These are phyloP conservation scores for Hypoxylon sp. DNA, from an alignment of 2,329 filamentous ascomycete genomes.

Conservation along the genomic window DNA sequence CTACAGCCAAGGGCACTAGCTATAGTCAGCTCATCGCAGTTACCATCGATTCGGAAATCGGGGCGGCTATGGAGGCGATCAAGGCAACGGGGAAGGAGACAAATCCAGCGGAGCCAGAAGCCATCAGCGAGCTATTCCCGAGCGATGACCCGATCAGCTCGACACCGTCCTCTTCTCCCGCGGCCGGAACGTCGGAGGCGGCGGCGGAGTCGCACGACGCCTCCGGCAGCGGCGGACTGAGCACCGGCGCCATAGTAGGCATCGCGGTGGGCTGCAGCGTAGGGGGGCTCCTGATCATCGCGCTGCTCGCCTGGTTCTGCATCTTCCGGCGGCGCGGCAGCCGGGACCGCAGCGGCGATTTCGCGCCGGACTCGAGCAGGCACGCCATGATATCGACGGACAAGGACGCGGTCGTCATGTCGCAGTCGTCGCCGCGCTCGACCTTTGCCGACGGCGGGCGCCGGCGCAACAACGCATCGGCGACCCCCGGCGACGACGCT, in stretches of 20 bases:
- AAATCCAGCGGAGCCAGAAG: constrained; percentile 5
- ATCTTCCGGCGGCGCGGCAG: constrained; percentile 51
- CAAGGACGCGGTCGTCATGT: constrained; percentile 53
- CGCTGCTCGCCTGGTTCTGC: constrained; percentile 53
- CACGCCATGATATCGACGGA: constrained; percentile 55
- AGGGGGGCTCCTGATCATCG: constrained; percentile 51
- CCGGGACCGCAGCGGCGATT: constrained; percentile 28
- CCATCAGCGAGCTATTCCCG: neutral
- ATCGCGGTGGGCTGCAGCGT: constrained; percentile 37
- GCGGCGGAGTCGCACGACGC: neutral
- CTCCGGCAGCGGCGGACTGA: constrained; percentile 18
- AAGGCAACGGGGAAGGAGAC: neutral
- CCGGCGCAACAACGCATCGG: constrained; percentile 11
- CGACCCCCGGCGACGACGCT: constrained; percentile 24
- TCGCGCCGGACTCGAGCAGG: constrained; percentile 40
- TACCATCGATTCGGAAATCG: neutral
- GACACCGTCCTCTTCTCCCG: constrained; percentile 5
- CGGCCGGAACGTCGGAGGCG: neutral
- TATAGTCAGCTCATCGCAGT: constrained; percentile 32
- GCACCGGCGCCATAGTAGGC: constrained; percentile 41
- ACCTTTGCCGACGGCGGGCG: constrained; percentile 26
- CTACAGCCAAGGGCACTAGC: constrained; percentile 26
- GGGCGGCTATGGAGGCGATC: neutral
- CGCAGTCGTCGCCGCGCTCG: constrained; percentile 36
- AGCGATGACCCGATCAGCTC: neutral